Evolutionary conservation across 768 basidiomycete genomes (phyloP).

Genomic region (Leccinum variicolor): DNA sequence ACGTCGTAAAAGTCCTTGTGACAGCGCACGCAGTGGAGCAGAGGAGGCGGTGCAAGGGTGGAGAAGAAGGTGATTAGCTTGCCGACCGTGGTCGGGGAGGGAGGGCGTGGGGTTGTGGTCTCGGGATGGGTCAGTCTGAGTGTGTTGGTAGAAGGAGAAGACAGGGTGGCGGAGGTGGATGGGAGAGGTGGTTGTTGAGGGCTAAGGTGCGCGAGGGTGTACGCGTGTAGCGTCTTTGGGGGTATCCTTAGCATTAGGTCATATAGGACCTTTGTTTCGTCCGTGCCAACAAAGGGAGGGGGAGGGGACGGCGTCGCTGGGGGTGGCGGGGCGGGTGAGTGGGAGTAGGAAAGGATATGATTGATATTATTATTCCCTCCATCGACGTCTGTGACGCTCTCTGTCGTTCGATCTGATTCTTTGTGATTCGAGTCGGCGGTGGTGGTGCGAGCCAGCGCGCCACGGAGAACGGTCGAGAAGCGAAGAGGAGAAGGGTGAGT

Average conservation of each 20-base stretch:
- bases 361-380: neutral
- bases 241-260: conserved; percentile 59
- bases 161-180: neutral
- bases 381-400: conserved; percentile 4
- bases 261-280: conserved; percentile 43
- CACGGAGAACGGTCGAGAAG: conserved; percentile 13
- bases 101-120: conserved; percentile 11
- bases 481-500: conserved; percentile 23
- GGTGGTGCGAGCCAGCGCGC: conserved; percentile 18
- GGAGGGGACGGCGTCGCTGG: conserved; percentile 33
- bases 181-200: conserved; percentile 4
- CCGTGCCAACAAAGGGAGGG: conserved; percentile 32
- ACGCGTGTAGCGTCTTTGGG: conserved; percentile 61
- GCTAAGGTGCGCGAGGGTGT: conserved; percentile 51
- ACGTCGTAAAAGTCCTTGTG: conserved; percentile 68
- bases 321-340: conserved; percentile 19
- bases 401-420: conserved; percentile 10
- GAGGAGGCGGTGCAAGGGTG: conserved; percentile 60
- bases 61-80: conserved; percentile 58
- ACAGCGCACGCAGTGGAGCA: conserved; percentile 72
- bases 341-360: neutral
- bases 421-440: conserved; percentile 17
- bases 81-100: conserved; percentile 39
- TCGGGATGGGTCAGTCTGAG: conserved; percentile 11
- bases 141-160: conserved; percentile 7